A percentile compares a stretch with the other conserved stretches of the same genome.
phyloP scores from a whole-genome alignment of 176 grass and related monocot genomes.

The Aegilops umbellulata region DNA sequence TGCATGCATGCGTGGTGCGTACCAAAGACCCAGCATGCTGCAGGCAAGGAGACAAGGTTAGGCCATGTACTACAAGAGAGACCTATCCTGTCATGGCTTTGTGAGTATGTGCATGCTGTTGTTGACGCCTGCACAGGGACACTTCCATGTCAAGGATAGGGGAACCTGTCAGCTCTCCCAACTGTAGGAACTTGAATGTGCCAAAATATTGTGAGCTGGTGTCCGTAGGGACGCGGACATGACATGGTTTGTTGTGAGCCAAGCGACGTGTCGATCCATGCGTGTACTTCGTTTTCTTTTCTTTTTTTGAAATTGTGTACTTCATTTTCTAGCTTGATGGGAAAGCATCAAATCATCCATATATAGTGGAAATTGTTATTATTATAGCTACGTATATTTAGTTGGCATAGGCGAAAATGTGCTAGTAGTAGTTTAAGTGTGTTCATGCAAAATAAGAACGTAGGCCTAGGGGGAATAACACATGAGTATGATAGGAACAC shows the following conservation, averaged over 20 bases:
- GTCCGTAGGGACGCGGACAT: not conserved
- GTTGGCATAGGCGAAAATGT: too few species aligned
- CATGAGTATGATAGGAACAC: too few species aligned
- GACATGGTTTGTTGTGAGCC: not conserved
- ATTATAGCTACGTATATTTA: too few species aligned
- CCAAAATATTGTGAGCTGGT: conserved; percentile 45
- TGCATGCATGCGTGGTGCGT: not conserved
- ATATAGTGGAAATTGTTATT: too few species aligned
- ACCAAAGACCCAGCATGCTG: not conserved
- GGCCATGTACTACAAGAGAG: conserved; percentile 40
- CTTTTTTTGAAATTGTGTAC: not conserved
- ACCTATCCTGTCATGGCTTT: conserved; percentile 48
- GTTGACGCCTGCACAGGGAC: conserved; percentile 28
- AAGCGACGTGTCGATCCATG: not conserved
- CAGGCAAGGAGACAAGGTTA: conserved; percentile 55
- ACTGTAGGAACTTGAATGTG: conserved; percentile 10
- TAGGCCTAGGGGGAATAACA: too few species aligned
- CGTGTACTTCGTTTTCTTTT: not conserved
- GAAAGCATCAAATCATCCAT: not conserved
- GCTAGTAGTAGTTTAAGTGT: too few species aligned
- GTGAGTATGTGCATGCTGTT: not conserved
- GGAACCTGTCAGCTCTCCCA: not conserved
- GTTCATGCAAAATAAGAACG: too few species aligned
- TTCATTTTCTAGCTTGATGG: conserved; percentile 7
- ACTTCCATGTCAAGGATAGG: conserved; percentile 34